Evolutionary conservation across 495 filamentous ascomycete genomes (phyloP), one percentile per base, ranked within the genome.

Genomic region (Lepraria neglecta): DNA sequence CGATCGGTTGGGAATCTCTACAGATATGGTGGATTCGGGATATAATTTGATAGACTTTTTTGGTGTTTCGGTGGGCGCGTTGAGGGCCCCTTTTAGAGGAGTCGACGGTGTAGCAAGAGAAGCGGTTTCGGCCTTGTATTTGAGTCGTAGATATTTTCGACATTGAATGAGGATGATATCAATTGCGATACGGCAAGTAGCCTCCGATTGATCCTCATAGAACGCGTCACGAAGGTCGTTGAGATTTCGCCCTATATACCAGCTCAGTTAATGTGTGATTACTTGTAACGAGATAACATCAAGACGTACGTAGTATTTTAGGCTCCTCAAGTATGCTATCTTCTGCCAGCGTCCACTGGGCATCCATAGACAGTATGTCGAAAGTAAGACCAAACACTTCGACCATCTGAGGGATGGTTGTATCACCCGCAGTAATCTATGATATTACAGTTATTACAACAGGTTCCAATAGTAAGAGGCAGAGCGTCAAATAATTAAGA

Each of bases 91-190:
- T 46, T 46, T 46, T 14, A 19, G 44, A 46, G 44, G 44, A 46
- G 44, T 46, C 44, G 44, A 46, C 17, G 44, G 0, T 46, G 12
- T 46, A 14, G 12, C 1, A 46, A n/a, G 44, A 46, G 44, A 6
- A 46, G 44, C 44, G 44, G 44, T 46, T 46, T 46, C 44, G 44
- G 44, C 44, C 15, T 30, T 52, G 24, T 52, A 33, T 33, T 52
- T 52, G 24, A 4, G 48, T 33, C 48, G 48, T 52, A 52, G 17
- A 52, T 52, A 52, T 52, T 31, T 52, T 30, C 48, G 24, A 28
- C 24, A 52, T 52, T 52, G 30, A 19, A 52, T 52, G 10, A 52
- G 30, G 48, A 52, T 52, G 30, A 52, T 52, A 52, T 33, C 48
- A 46, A 52, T 52, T 15, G 48, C 48, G 30, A 52, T 52, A 31